Evolutionary conservation across 805 yeast species (phyloP).

Genomic region (Kazachstania kunashirensis): DNA sequence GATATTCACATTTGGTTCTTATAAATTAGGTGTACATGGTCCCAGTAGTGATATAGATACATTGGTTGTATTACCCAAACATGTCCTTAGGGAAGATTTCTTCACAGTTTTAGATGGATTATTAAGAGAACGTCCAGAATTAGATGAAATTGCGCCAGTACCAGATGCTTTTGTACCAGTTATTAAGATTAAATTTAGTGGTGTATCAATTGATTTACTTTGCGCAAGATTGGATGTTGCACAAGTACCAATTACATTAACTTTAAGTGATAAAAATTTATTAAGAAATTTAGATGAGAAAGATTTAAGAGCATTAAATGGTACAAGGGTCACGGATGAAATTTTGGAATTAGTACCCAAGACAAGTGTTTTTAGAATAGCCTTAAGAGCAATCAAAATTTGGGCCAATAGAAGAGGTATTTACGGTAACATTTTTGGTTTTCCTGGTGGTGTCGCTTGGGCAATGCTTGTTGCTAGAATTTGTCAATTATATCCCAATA

Average conservation of each 20-base stretch:
- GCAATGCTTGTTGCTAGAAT: conserved; percentile 98
- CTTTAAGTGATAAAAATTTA: conserved; percentile 75
- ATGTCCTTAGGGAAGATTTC: conserved; percentile 82
- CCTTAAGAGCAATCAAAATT: conserved; percentile 81
- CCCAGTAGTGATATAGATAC: conserved; percentile 98
- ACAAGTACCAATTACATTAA: conserved; percentile 65
- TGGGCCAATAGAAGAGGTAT: conserved; percentile 97
- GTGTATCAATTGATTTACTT: conserved; percentile 87
- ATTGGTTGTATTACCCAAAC: conserved; percentile 92
- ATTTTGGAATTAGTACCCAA: conserved; percentile 84
- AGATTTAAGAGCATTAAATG: conserved; percentile 83
- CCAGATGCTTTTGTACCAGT: conserved; percentile 98
- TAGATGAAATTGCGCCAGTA: conserved; percentile 85
- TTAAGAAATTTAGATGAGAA: conserved; percentile 82
- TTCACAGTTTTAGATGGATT: conserved; percentile 70
- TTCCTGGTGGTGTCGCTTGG: conserved; percentile 99
- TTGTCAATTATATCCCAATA: conserved; percentile 93
- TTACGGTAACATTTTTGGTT: conserved; percentile 90
- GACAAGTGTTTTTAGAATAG: conserved; percentile 85
- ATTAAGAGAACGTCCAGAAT: conserved; percentile 62
- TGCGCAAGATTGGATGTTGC: conserved; percentile 78
- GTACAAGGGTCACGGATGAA: conserved; percentile 95
- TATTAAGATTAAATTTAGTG: conserved; percentile 77
- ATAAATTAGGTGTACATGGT: conserved; percentile 90
- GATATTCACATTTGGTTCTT: conserved; percentile 92